These are phyloP conservation scores for Rubia tinctorum DNA, from an alignment of 305 asterid species.

Conservation along the genomic window DNA sequence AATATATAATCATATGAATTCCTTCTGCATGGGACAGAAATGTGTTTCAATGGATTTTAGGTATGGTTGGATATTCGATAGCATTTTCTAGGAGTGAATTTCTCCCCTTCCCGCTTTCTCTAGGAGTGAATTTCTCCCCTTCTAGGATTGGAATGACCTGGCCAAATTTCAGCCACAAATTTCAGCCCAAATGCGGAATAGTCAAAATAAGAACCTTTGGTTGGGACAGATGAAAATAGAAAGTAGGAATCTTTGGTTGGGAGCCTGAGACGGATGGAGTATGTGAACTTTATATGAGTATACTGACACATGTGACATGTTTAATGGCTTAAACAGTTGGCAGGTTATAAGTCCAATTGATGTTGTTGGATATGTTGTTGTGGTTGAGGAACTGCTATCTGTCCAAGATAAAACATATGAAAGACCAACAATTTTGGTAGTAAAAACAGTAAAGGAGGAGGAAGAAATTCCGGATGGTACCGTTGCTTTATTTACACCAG, in stretches of 20 bases:
- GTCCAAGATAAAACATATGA: constrained; percentile 80
- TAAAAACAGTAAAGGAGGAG: constrained; percentile 92
- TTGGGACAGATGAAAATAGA: no score
- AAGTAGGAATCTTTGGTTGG: no score
- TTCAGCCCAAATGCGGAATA: no score
- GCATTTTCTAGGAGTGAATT: not conserved
- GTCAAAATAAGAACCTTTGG: no score
- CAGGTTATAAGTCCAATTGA: constrained; percentile 99
- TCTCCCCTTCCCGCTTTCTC: not conserved
- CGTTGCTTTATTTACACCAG: constrained; percentile 94
- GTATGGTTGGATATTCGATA: not conserved
- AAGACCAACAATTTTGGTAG: constrained; percentile 86
- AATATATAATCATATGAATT: not conserved
- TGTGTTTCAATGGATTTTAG: not conserved
- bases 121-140: no score
- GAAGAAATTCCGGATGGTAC: constrained; percentile 99
- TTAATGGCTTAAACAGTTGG: constrained; percentile 66
- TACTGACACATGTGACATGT: constrained; percentile 4
- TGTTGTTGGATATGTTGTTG: constrained; percentile 91
- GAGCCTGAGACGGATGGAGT: no score
- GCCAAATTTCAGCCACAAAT: no score
- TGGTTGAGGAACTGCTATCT: constrained; percentile 87
- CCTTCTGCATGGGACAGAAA: not conserved
- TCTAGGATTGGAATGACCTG: no score
- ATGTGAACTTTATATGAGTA: not conserved